Evolutionary conservation across 805 yeast species (phyloP).

Genomic region (Ogataea paradorogensis): DNA sequence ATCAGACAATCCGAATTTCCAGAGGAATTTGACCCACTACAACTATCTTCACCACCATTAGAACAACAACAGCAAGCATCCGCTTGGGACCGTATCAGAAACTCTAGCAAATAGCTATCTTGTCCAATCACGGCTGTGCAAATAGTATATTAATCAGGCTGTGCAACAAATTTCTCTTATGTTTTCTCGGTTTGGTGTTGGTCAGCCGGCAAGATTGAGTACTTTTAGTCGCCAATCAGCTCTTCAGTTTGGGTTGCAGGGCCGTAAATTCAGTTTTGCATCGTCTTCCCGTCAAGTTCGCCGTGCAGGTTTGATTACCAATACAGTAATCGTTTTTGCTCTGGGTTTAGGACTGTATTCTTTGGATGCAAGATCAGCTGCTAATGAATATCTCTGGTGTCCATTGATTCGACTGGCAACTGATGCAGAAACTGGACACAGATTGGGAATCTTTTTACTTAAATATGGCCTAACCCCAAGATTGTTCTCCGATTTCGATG

Average conservation of each 20-base stretch:
- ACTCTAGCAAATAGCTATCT: slow-evolving; percentile 2
- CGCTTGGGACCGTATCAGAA: slow-evolving; percentile 10
- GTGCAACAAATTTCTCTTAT: slow-evolving; percentile 1
- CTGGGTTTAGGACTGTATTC: slow-evolving; percentile 47
- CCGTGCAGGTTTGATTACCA: slow-evolving; percentile 13
- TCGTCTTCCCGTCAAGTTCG: not conserved
- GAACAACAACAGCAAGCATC: not conserved
- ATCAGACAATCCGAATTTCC: not conserved
- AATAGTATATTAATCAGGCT: not conserved
- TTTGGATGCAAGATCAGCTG: slow-evolving; percentile 75
- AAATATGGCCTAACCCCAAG: slow-evolving; percentile 68
- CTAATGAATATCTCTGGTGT: slow-evolving; percentile 77
- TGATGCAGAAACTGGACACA: slow-evolving; percentile 86
- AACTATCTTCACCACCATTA: not conserved
- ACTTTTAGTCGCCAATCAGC: not conserved
- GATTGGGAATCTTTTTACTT: slow-evolving; percentile 65
- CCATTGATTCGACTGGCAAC: slow-evolving; percentile 69
- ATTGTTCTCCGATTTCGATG: slow-evolving; percentile 51
- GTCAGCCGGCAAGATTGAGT: not conserved
- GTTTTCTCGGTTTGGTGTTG: slow-evolving; percentile 1
- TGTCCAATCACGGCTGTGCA: slow-evolving; percentile 4
- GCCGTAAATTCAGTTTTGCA: not conserved
- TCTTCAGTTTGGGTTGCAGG: not conserved
- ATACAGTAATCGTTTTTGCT: slow-evolving; percentile 21
- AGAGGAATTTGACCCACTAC: not conserved